These are phyloP conservation scores for Pythium periplocum DNA, from an alignment of 352 stramenopile species.

Conservation along the genomic window DNA sequence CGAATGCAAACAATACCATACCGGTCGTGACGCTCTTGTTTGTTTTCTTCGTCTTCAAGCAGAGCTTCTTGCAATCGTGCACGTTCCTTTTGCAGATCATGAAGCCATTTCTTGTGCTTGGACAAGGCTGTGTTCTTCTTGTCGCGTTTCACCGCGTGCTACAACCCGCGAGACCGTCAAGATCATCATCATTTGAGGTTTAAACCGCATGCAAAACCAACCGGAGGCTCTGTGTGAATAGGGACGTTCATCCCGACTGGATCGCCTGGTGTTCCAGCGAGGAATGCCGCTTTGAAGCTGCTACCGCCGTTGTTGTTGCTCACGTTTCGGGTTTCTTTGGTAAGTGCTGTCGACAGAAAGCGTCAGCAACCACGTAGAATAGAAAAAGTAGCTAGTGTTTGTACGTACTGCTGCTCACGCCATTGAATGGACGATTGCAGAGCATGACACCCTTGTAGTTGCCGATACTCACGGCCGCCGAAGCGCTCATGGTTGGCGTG, in stretches of 20 bases:
- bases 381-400: too few relatives aligned
- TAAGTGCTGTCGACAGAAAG: conserved; percentile 26
- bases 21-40: conserved; percentile 59
- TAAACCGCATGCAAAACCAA: conserved; percentile 14
- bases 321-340: conserved; percentile 39
- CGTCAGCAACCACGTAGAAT: neutral
- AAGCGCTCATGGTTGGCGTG: conserved; percentile 17
- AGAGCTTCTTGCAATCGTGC: conserved; percentile 77
- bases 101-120: conserved; percentile 92
- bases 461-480: conserved; percentile 80
- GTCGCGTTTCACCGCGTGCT: conserved; percentile 80
- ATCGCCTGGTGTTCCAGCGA: conserved; percentile 61
- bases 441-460: conserved; percentile 96
- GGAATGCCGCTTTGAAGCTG: conserved; percentile 66
- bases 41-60: conserved; percentile 59
- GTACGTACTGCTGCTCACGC: conserved; percentile 61
- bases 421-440: conserved; percentile 92
- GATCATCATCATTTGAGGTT: neutral
- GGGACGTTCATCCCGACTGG: conserved; percentile 75
- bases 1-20: conserved; percentile 12
- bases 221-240: conserved; percentile 64
- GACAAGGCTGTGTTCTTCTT: conserved; percentile 90
- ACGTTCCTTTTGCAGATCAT: conserved; percentile 91
- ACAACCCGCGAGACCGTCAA: neutral
- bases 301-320: conserved; percentile 23